Conservation (phyloP, 2,329 filamentous ascomycete genomes). For the Colletotrichum costaricense region DNA sequence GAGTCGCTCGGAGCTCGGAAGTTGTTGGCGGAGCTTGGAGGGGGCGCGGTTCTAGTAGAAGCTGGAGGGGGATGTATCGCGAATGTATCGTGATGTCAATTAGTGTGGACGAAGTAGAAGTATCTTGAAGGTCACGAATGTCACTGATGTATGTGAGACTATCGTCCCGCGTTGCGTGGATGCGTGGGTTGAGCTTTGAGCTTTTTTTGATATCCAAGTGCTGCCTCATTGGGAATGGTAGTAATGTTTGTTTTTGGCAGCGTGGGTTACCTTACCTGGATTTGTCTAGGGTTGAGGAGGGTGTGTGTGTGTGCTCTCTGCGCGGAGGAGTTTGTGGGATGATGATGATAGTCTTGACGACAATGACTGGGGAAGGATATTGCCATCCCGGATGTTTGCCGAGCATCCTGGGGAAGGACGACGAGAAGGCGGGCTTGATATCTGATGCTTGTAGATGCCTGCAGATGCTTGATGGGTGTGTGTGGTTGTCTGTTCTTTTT, state of each 20-base stretch:
- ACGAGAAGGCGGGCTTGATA: not conserved
- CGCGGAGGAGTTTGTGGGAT: not conserved
- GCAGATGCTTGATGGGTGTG: not conserved
- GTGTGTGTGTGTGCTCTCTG: not conserved
- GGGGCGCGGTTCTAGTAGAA: conserved; percentile 12
- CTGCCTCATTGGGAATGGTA: conserved; percentile 4
- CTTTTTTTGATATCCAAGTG: not conserved
- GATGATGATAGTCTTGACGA: not conserved
- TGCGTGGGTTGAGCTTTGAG: not conserved
- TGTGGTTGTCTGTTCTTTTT: not conserved
- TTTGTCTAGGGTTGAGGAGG: not conserved
- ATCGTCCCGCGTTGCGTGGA: not conserved
- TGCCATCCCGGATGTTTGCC: not conserved
- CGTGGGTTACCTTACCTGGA: not conserved
- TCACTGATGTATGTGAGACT: not conserved
- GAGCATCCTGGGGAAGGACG: not conserved
- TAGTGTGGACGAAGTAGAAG: conserved; percentile 1
- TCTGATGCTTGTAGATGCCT: not conserved
- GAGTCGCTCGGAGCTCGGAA: not conserved
- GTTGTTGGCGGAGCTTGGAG: not conserved
- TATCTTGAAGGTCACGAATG: not conserved
- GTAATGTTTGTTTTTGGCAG: not conserved
- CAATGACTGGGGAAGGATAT: not conserved
- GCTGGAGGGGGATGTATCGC: conserved; percentile 4
- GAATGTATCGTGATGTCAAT: not conserved